Conservation (phyloP, 2,329 filamentous ascomycete genomes). For the Zasmidium citrigriseum region DNA sequence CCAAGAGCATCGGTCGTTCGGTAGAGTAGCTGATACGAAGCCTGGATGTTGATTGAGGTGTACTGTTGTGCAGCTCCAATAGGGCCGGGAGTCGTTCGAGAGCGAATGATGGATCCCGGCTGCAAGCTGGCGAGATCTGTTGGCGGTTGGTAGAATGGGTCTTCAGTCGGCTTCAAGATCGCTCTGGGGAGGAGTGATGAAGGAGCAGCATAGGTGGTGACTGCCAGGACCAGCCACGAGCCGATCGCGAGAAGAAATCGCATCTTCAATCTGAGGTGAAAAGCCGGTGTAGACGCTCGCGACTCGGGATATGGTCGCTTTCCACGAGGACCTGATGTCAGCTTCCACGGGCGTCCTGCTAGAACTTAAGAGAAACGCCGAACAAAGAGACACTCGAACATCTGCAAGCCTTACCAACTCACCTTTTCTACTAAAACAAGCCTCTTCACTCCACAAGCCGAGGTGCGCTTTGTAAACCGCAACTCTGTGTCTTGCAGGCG, state of each 20-base stretch:
- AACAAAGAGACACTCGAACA: no score
- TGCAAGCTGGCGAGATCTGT: constrained; percentile 1
- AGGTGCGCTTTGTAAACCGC: not conserved
- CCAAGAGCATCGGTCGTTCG: constrained; percentile 17
- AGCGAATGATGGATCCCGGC: constrained; percentile 1
- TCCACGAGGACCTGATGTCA: no score
- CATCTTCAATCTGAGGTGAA: not conserved
- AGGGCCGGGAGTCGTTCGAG: not conserved
- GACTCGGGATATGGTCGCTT: no score
- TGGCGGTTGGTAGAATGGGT: constrained; percentile 11
- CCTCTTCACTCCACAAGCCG: not conserved
- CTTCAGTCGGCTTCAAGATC: not conserved
- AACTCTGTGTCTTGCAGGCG: not conserved
- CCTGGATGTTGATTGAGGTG: constrained; percentile 6
- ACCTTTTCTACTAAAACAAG: no score
- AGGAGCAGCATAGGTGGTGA: not conserved
- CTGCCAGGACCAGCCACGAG: not conserved
- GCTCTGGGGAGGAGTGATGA: not conserved
- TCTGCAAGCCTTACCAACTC: no score
- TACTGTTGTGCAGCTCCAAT: not conserved
- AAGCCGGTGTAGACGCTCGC: no score
- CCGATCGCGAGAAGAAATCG: not conserved
- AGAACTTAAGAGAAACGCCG: no score
- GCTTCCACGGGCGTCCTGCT: no score
- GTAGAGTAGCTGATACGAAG: constrained; percentile 19